A percentile compares a stretch with the other conserved stretches of the same genome.
Evolutionary conservation across 345 rosid genomes (phyloP).

Genomic region (Lepidium africanum): DNA sequence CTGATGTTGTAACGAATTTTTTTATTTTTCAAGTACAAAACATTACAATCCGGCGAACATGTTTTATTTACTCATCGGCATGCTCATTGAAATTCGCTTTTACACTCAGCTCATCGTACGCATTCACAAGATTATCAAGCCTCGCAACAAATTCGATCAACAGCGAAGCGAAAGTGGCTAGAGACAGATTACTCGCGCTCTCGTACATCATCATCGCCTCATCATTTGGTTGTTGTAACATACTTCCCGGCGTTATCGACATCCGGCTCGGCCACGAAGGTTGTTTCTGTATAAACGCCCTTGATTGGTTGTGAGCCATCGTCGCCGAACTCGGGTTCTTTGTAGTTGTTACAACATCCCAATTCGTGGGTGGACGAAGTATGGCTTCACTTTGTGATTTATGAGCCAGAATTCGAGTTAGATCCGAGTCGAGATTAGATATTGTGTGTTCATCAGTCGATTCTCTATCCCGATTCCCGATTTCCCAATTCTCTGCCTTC

Average conservation of each 20-base stretch:
- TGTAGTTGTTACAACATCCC: background rate
- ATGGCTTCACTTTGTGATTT: conserved; percentile 41
- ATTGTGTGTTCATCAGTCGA: conserved; percentile 34
- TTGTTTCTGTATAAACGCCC: conserved; percentile 29
- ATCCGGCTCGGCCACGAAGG: conserved; percentile 45
- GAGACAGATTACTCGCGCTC: conserved; percentile 70
- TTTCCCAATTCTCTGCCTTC: conserved; percentile 40
- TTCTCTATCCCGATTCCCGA: conserved; percentile 14
- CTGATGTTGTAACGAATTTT: no score
- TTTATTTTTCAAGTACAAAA: background rate
- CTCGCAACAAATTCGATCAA: conserved; percentile 83
- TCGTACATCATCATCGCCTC: conserved; percentile 45
- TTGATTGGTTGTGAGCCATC: background rate
- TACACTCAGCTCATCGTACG: conserved; percentile 56
- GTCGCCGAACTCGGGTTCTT: background rate
- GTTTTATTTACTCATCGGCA: background rate
- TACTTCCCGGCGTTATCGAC: conserved; percentile 23
- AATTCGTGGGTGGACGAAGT: conserved; percentile 16
- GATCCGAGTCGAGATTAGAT: conserved; percentile 33
- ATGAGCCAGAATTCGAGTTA: conserved; percentile 30
- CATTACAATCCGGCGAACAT: background rate
- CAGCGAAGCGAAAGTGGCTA: conserved; percentile 77
- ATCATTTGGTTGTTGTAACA: background rate
- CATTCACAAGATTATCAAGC: conserved; percentile 54
- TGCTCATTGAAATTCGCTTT: conserved; percentile 62